These are phyloP conservation scores for Xylariaceae sp. DNA, from an alignment of 2,329 filamentous ascomycete species.

Conservation along the genomic window DNA sequence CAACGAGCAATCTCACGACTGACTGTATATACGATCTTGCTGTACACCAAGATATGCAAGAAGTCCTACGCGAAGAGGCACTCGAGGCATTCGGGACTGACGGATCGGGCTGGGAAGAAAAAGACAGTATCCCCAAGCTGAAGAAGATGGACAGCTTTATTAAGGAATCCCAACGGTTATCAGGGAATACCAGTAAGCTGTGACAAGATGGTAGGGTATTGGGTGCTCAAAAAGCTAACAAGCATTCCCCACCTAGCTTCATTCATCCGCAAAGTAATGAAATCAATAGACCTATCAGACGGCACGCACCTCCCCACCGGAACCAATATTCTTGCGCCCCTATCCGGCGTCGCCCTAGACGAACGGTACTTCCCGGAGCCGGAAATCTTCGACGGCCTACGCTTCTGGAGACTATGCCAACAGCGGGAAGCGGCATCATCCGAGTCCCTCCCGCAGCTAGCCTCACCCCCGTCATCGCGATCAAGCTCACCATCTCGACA, in stretches of 20 bases:
- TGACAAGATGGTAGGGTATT: background rate
- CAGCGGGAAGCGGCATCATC: conserved; percentile 8
- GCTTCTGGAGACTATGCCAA: conserved; percentile 36
- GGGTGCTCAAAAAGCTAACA: conserved; percentile 4
- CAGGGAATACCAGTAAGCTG: conserved; percentile 35
- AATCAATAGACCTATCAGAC: conserved; percentile 49
- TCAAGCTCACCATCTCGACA: background rate
- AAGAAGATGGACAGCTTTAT: conserved; percentile 41
- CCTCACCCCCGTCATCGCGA: conserved; percentile 11
- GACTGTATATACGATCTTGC: conserved; percentile 52
- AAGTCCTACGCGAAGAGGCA: conserved; percentile 50
- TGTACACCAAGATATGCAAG: conserved; percentile 45
- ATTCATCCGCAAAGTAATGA: conserved; percentile 48
- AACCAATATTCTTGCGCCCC: conserved; percentile 40
- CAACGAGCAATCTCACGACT: conserved; percentile 43
- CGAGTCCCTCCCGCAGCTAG: conserved; percentile 1
- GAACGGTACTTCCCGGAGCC: conserved; percentile 34
- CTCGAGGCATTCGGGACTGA: conserved; percentile 34
- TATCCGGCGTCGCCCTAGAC: conserved; percentile 36
- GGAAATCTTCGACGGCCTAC: conserved; percentile 35
- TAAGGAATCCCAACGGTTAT: conserved; percentile 34
- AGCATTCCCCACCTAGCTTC: too few species aligned
- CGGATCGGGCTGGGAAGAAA: conserved; percentile 33
- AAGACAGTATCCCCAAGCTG: conserved; percentile 35
- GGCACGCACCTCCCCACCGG: conserved; percentile 47